Base-by-base conservation (phyloP, 176 grass and related monocot species). In the Aegilops sharonensis region DNA sequence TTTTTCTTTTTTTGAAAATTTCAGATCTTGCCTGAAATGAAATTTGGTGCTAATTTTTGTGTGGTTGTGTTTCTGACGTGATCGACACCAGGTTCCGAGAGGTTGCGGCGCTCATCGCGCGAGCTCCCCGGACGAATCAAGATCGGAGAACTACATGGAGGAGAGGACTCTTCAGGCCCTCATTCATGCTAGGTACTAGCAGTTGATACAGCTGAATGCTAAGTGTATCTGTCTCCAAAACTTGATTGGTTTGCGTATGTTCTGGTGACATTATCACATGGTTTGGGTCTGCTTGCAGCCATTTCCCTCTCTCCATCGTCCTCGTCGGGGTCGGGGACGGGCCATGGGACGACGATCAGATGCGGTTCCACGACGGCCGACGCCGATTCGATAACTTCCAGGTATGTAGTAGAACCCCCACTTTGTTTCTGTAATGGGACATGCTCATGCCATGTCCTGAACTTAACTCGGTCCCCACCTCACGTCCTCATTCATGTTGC, bases 281-380 rank as follows among this genome's bases (percentile, higher is more conserved):
- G 54, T 57, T 21, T 57, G 54, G 2, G 18, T 67, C 8, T 32
- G 52, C 31, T 5, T 79, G 79, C 70, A 94, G 87, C 75, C 27
- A 84, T 50, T 89, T 83, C 78, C 92, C 92, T 32, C 71, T 94
- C 23, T 91, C 92, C 13, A 87, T 94, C 48, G 39, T 94, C 32
- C 86, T 94, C 3, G 81, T 89, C 14, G 92, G 92, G 68, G 92
- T 94, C 5, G 92, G 89, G 0, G 87, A 94, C 62, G 89, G 84
- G 6, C 89, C 89, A 67, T 91, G 87, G 92, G 83, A 86, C 18
- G 74, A 84, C 13, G 40, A 89, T 73, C 73, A 74, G 52, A 84
- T 81, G 64, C 27, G 45, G 25, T 84, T 84, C 60, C 63, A 89
- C 7, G 56, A 89, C 35, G 23, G 39, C 21, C 78, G 40, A 12